A percentile compares a stretch with the other conserved stretches of the same genome.
These are phyloP conservation scores for Solanum lycopersicoides DNA, from an alignment of 257 asterid genomes.

Conservation along the genomic window DNA sequence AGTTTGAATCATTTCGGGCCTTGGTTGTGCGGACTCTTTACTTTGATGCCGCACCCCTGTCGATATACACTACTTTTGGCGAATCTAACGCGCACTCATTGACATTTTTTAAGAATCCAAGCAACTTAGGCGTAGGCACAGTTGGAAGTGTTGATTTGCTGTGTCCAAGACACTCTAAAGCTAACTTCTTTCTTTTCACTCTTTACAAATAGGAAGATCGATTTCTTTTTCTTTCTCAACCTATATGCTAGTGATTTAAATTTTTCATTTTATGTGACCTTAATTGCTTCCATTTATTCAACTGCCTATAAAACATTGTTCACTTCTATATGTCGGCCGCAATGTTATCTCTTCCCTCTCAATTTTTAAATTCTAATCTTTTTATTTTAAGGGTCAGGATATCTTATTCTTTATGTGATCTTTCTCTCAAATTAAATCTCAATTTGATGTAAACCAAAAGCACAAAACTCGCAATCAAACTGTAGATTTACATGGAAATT, in stretches of 20 bases:
- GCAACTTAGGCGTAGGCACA: not conserved
- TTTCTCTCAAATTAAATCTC: not conserved
- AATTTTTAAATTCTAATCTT: not conserved
- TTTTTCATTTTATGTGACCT: not conserved
- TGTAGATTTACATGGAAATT: too few relatives aligned
- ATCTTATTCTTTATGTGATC: not conserved
- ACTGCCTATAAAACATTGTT: not conserved
- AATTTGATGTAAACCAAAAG: too few relatives aligned
- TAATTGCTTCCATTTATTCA: not conserved
- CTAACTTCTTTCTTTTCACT: not conserved
- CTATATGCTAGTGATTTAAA: not conserved
- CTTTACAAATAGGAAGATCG: not conserved
- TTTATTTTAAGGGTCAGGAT: not conserved
- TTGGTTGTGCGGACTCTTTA: too few relatives aligned
- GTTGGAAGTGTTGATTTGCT: not conserved
- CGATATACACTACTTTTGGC: too few relatives aligned
- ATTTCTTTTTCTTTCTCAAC: not conserved
- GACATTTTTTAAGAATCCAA: too few relatives aligned
- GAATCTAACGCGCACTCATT: too few relatives aligned
- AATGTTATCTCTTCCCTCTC: not conserved
- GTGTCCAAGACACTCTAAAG: not conserved
- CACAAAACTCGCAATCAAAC: too few relatives aligned
- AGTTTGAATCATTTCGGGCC: not conserved
- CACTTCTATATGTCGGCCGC: not conserved
- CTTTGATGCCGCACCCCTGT: too few relatives aligned